These are phyloP conservation scores for Waltergamsia citrina DNA, from an alignment of 2,329 filamentous ascomycete genomes.

Conservation along the genomic window DNA sequence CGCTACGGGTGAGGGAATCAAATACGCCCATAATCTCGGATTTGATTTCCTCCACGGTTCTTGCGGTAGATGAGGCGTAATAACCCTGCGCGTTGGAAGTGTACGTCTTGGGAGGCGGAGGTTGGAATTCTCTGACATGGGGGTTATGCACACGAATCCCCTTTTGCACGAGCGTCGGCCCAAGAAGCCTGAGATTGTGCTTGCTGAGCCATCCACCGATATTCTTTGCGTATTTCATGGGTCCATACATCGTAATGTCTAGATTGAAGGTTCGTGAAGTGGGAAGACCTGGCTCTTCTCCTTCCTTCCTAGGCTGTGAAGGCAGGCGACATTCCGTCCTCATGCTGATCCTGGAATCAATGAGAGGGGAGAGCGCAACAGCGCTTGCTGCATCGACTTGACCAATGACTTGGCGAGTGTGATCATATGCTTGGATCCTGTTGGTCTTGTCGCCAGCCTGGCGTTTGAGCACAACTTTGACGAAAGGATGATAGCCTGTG, in stretches of 20 bases:
- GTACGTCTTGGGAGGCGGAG: slow-evolving; percentile 25
- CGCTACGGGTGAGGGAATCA: slow-evolving; percentile 67
- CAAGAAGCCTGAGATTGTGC: slow-evolving; percentile 57
- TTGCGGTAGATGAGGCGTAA: slow-evolving; percentile 23
- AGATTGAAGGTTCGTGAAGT: slow-evolving; percentile 54
- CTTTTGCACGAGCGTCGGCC: slow-evolving; percentile 54
- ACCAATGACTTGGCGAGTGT: slow-evolving; percentile 63
- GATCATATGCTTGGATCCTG: slow-evolving; percentile 65
- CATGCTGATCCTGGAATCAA: slow-evolving; percentile 60
- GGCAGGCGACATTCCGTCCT: slow-evolving; percentile 65
- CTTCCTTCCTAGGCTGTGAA: slow-evolving; percentile 48
- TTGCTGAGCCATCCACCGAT: slow-evolving; percentile 60
- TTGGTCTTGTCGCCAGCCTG: slow-evolving; percentile 42
- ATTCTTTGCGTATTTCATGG: slow-evolving; percentile 50
- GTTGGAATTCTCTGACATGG: slow-evolving; percentile 45
- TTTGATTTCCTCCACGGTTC: slow-evolving; percentile 79
- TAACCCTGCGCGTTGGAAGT: slow-evolving; percentile 16
- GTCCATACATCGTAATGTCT: slow-evolving; percentile 72
- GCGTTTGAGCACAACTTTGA: slow-evolving; percentile 63
- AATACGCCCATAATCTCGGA: slow-evolving; percentile 82
- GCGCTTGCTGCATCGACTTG: slow-evolving; percentile 62
- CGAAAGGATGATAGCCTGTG: slow-evolving; percentile 56
- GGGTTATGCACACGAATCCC: slow-evolving; percentile 71
- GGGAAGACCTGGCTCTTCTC: slow-evolving; percentile 54
- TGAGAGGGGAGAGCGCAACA: slow-evolving; percentile 57